Percentiles rank a stretch among this genome's conserved stretches.
phyloP scores from a whole-genome alignment of 805 yeast genomes.

The Candida sakaeoensis region DNA sequence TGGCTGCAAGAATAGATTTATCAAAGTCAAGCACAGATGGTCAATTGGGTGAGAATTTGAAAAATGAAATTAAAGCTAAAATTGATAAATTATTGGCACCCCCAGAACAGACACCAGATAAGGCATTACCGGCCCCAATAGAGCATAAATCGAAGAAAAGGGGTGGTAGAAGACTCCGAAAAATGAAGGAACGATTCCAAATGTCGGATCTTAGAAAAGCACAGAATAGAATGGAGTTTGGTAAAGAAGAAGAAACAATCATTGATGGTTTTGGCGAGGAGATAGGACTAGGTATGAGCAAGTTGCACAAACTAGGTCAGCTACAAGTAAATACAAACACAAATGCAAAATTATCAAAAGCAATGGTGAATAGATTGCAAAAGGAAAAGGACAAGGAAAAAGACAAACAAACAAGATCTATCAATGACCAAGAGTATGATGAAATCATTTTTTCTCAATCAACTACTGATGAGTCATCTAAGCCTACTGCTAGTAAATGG shows the following conservation, averaged over 20 bases:
- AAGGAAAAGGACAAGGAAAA: slow-evolving; percentile 8
- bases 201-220: slow-evolving; percentile 79
- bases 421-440: slow-evolving; percentile 14
- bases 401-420: slow-evolving; percentile 1
- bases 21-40: slow-evolving; percentile 44
- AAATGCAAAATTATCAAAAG: slow-evolving; percentile 57
- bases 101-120: slow-evolving; percentile 59
- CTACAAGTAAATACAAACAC: slow-evolving; percentile 43
- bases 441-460: slow-evolving; percentile 13
- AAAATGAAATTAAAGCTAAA: slow-evolving; percentile 55
- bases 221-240: slow-evolving; percentile 83
- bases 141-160: slow-evolving; percentile 77
- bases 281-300: slow-evolving; percentile 75
- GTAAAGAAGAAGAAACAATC: slow-evolving; percentile 61
- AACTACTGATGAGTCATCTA: slow-evolving; percentile 1
- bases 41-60: slow-evolving; percentile 54
- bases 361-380: slow-evolving; percentile 49
- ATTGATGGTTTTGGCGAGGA: slow-evolving; percentile 74
- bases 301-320: slow-evolving; percentile 22
- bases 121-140: slow-evolving; percentile 69
- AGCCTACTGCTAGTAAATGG: slow-evolving; percentile 15
- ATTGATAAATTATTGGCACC: slow-evolving; percentile 74
- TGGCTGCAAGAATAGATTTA: slow-evolving; percentile 82
- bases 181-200: slow-evolving; percentile 75
- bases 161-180: slow-evolving; percentile 79